These are phyloP conservation scores for Alternaria gaisen DNA, from an alignment of 2,329 filamentous ascomycete species.

Conservation along the genomic window DNA sequence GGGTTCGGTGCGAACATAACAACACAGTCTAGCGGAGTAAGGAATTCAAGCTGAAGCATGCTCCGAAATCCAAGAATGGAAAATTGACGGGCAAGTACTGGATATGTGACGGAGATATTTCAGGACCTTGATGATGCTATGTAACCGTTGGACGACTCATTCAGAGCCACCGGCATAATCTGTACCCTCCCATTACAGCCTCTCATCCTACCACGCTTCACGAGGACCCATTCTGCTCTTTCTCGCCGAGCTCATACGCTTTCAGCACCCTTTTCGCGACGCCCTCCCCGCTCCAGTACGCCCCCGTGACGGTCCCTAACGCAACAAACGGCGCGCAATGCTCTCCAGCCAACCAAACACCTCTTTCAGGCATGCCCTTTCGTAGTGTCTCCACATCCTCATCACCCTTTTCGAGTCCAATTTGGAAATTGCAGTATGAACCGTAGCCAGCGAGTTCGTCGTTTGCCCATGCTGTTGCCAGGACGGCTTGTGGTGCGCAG, in stretches of 20 bases:
- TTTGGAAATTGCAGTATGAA: constrained; percentile 85
- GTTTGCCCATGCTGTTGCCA: constrained; percentile 79
- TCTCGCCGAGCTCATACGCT: constrained; percentile 2
- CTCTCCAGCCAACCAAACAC: constrained; percentile 88
- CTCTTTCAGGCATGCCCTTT: constrained; percentile 65
- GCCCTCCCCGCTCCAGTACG: constrained; percentile 18
- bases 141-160: background rate
- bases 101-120: background rate
- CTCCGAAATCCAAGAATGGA: background rate
- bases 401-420: constrained; percentile 75
- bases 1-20: background rate
- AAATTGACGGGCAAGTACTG: background rate
- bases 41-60: background rate
- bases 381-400: constrained; percentile 72
- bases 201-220: background rate
- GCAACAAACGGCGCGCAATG: constrained; percentile 91
- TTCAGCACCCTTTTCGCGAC: constrained; percentile 5
- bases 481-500: constrained; percentile 69
- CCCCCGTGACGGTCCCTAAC: constrained; percentile 72
- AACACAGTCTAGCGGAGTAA: background rate
- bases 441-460: constrained; percentile 84
- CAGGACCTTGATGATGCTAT: background rate
- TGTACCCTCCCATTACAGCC: background rate
- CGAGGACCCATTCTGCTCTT: background rate
- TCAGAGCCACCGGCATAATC: background rate